These are phyloP conservation scores for Sarocladium kiliense DNA, from an alignment of 2,329 filamentous ascomycete genomes.

Conservation along the genomic window DNA sequence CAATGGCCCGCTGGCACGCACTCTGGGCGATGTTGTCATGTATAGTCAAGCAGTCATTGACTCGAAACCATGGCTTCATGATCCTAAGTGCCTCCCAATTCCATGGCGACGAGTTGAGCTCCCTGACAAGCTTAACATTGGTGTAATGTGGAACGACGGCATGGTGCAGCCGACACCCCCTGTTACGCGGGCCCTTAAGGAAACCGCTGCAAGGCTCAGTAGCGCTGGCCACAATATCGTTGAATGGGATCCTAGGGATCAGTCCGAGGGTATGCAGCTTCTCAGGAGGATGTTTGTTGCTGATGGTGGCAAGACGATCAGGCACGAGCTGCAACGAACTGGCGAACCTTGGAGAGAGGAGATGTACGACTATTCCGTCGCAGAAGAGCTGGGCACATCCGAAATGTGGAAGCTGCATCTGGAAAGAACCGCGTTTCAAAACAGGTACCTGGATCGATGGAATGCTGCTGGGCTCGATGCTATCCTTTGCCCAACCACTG, in stretches of 20 bases:
- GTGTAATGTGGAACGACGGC: constrained; percentile 60
- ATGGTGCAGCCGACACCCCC: constrained; percentile 58
- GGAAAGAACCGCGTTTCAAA: constrained; percentile 40
- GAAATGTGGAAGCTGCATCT: constrained; percentile 45
- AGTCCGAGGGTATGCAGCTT: constrained; percentile 26
- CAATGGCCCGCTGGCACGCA: constrained; percentile 45
- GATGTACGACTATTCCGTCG: constrained; percentile 26
- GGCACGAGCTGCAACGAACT: constrained; percentile 29
- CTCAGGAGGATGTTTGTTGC: constrained; percentile 42
- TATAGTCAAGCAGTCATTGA: constrained; percentile 49
- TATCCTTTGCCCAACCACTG: constrained; percentile 45
- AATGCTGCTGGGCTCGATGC: constrained; percentile 47
- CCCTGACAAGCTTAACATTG: constrained; percentile 45
- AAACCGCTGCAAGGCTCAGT: constrained; percentile 44
- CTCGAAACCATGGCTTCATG: constrained; percentile 48
- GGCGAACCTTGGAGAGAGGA: constrained; percentile 38
- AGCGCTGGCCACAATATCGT: constrained; percentile 48
- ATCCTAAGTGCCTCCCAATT: constrained; percentile 54
- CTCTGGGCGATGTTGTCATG: constrained; percentile 30
- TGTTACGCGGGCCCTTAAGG: constrained; percentile 48
- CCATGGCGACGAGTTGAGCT: constrained; percentile 42
- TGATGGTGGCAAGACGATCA: constrained; percentile 38
- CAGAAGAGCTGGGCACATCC: constrained; percentile 27
- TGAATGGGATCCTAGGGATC: constrained; percentile 33
- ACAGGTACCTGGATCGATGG: constrained; percentile 14